Evolutionary conservation across 768 basidiomycete species (phyloP), one percentile per base, ranked within the genome.

Genomic region (Lyophyllum semitale): DNA sequence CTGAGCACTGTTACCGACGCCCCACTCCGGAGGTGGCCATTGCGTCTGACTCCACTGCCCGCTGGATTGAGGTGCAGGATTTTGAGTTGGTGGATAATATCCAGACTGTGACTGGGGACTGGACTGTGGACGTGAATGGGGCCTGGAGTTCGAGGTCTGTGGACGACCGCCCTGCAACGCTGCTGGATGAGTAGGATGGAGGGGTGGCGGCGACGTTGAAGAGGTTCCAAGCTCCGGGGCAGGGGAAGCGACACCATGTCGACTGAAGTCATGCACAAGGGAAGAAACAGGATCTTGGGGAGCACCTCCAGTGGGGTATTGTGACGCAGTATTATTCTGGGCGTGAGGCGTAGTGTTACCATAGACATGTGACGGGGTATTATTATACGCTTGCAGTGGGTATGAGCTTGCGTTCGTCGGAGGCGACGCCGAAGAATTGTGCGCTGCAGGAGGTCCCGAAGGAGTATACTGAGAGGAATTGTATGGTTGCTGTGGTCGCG

Each of bases 1-100:
- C 25, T 54, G 60, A 32, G 53, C 23, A 55, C 42, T 53, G 27
- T 22, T 45, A 47, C 58, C 55, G 3, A 68, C 48, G 18, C 70
- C 65, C 78, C 78, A 78, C 47, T 77, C 77, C 20, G 73, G 62
- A 55, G 78, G 77, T 25, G 78, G 77, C 79, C 77, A 78, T 49
- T 54, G 59, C 2, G 51, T 51, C 17, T 51, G 46, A 37, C 32
- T 47, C 45, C 44, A 51, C 13, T 46, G 1, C 18, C 56, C 51
- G 30, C 38, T 26, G 29, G 44, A 20, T 48, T 59, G 60, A 38
- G 58, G 18, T 26, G 48, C 13, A 37, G 56, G 11, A 35, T 54
- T n/a, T 25, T 50, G 55, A 38, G 26, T 55, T 12, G 25, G 18
- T 18, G 50, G 4, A 54, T 50, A 18, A 22, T 38, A 46, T 12